Evolutionary conservation across 2,329 filamentous ascomycete genomes (phyloP), one percentile per base, ranked within the genome.

Genomic region (Aspergillus pseudonomiae): DNA sequence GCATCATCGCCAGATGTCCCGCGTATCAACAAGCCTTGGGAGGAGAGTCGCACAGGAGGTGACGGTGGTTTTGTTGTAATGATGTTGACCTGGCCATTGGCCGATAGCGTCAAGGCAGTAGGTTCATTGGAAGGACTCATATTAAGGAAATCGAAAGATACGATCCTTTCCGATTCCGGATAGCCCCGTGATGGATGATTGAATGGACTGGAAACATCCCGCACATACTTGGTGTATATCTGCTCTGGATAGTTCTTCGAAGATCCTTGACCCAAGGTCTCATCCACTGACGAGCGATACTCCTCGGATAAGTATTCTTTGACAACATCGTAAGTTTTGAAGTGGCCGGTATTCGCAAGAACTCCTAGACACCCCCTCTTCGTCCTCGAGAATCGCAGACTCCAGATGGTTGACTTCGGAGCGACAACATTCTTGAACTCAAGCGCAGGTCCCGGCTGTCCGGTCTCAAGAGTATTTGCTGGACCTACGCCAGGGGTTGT

Each of bases 91-190:
- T 80, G 76, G 6, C 84, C 82, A 67, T 84, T 82, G 4, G 83
- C 81, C 57, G 83, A 78, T 4, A 89, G 74, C 2, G 82, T 81
- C 57, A 89, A 75, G 30, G 85, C 79, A 64, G 80, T 82, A 48
- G 86, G 82, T 46, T 83, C 82, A n/a, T 77, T 74, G 5, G 79
- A 78, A 16, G 76, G 76, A 41, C 78, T 80, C 50, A 81, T 73
- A 54, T 82, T 82, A 62, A 88, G 80, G 73, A 88, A 89, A 67
- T 89, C 87, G 68, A 88, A 89, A 0, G 86, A 85, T 19, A 88
- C 83, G 21, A 87, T 76, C 21, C 83, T 79, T 32, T 81, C 75
- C 19, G 81, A 80, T 43, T 83, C 80, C n/a, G 78, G 75, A 48
- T 78, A 77, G 0, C 77, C 77, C 36, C 80, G 76, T 19, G 77